phyloP scores from a whole-genome alignment of 139 green algal genomes.

The Deuterostichococcus epilithicus region DNA sequence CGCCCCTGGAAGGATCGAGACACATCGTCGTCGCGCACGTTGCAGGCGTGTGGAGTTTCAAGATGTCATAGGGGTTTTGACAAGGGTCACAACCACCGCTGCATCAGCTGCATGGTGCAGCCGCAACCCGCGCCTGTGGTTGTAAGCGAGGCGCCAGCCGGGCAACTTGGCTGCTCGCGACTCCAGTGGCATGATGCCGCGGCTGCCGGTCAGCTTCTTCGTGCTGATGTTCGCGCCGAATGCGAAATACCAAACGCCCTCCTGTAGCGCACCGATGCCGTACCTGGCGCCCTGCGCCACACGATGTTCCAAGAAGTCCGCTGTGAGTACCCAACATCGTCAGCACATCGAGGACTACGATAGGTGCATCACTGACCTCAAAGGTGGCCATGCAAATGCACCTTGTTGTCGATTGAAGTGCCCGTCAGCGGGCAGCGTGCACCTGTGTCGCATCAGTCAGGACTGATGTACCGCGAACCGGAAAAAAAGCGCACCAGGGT shows the following conservation, averaged over 20 bases:
- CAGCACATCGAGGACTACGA: background rate
- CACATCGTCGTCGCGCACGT: background rate
- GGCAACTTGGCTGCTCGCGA: constrained; percentile 25
- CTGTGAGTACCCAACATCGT: background rate
- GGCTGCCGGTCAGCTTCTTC: constrained; percentile 30
- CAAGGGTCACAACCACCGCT: background rate
- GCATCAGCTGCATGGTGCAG: background rate
- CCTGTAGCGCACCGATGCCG: background rate
- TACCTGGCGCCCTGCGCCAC: background rate
- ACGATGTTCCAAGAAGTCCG: background rate
- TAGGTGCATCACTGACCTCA: background rate
- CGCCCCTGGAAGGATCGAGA: constrained; percentile 7
- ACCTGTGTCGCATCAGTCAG: too few species aligned
- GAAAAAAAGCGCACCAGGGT: constrained; percentile 1
- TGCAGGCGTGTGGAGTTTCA: too few species aligned
- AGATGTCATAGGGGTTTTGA: too few species aligned
- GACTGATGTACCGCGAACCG: too few species aligned
- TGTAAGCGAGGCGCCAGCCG: constrained; percentile 41
- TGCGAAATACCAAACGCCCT: constrained; percentile 53
- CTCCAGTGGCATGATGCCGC: constrained; percentile 35
- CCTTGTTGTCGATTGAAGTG: too few species aligned
- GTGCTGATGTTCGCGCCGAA: constrained; percentile 58
- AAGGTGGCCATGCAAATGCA: background rate
- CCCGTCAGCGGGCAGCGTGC: too few species aligned
- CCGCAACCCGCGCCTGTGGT: constrained; percentile 27